Percentiles rank a stretch among this genome's conserved stretches.
Conservation (phyloP, 2,329 filamentous ascomycete genomes). For the Venturiaceae sp. region DNA sequence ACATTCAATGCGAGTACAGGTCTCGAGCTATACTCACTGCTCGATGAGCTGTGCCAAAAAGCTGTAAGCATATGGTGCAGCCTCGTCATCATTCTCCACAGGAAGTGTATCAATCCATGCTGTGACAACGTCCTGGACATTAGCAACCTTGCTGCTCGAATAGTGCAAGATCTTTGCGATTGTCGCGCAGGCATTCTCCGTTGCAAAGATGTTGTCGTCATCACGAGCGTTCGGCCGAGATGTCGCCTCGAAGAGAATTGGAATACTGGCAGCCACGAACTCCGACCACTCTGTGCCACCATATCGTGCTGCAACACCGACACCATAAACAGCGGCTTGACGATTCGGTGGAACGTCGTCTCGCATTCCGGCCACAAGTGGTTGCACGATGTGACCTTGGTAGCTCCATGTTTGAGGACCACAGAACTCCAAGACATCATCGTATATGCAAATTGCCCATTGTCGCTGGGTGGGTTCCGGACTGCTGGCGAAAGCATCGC, state of each 20-base stretch:
- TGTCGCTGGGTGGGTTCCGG: conserved; percentile 83
- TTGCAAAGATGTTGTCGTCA: conserved; percentile 93
- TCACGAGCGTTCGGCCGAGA: conserved; percentile 71
- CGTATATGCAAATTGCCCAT: conserved; percentile 98
- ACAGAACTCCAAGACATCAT: conserved; percentile 96
- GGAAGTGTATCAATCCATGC: conserved; percentile 89
- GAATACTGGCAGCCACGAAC: conserved; percentile 72
- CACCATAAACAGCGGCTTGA: conserved; percentile 91
- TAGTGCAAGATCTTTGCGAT: conserved; percentile 96
- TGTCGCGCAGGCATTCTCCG: conserved; percentile 91
- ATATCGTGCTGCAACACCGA: conserved; percentile 89
- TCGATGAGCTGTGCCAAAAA: conserved; percentile 89
- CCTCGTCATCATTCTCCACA: conserved; percentile 91
- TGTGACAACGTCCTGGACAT: conserved; percentile 65
- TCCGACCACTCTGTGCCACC: conserved; percentile 80
- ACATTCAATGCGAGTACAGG: conserved; percentile 11
- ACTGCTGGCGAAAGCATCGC: conserved; percentile 74
- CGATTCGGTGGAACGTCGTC: conserved; percentile 84
- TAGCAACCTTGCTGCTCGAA: conserved; percentile 66
- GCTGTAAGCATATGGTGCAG: conserved; percentile 88
- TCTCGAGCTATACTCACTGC: conserved; percentile 56
- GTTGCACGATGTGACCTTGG: conserved; percentile 74
- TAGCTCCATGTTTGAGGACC: conserved; percentile 82
- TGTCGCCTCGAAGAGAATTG: conserved; percentile 75
- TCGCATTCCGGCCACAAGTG: conserved; percentile 75